A percentile compares a stretch with the other conserved stretches of the same genome.
These are phyloP conservation scores for Thraustotheca clavata DNA, from an alignment of 352 stramenopile genomes.

Conservation along the genomic window DNA sequence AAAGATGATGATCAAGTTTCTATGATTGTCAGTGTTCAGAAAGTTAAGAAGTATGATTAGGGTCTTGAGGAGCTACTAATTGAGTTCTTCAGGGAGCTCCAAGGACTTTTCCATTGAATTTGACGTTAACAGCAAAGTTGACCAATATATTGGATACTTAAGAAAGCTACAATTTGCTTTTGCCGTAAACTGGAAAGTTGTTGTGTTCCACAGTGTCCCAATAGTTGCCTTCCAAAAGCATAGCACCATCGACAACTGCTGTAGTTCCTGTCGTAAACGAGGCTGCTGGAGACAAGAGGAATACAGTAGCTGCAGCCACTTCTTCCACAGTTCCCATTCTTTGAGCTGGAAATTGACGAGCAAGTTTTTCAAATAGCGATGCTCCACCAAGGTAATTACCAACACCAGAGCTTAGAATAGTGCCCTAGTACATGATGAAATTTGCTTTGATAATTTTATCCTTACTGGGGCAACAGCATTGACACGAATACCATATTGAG, in stretches of 20 bases:
- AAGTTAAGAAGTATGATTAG: too few species aligned
- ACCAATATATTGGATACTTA: too few species aligned
- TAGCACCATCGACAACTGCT: slow-evolving; percentile 85
- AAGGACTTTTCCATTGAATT: too few species aligned
- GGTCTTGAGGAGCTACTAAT: too few species aligned
- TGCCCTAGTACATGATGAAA: slow-evolving; percentile 32
- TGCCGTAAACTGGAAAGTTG: slow-evolving; percentile 79
- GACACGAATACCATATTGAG: slow-evolving; percentile 82
- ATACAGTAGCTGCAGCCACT: slow-evolving; percentile 77
- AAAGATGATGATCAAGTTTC: too few species aligned
- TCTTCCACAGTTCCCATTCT: slow-evolving; percentile 88
- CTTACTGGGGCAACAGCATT: slow-evolving; percentile 90
- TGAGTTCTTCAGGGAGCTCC: too few species aligned
- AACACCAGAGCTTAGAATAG: slow-evolving; percentile 63
- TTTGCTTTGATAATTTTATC: background rate
- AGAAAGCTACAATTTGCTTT: slow-evolving; percentile 38
- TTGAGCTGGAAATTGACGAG: slow-evolving; percentile 78
- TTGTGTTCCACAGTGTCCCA: slow-evolving; percentile 69
- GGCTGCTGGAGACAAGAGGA: slow-evolving; percentile 83
- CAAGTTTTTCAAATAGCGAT: slow-evolving; percentile 70
- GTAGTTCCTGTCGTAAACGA: slow-evolving; percentile 87
- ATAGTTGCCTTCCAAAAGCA: slow-evolving; percentile 46
- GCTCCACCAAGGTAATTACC: slow-evolving; percentile 90
- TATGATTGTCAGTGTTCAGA: too few species aligned
- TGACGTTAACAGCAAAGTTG: too few species aligned